These are phyloP conservation scores for Penicillium sp. DNA, from an alignment of 2,329 filamentous ascomycete genomes.

Conservation along the genomic window DNA sequence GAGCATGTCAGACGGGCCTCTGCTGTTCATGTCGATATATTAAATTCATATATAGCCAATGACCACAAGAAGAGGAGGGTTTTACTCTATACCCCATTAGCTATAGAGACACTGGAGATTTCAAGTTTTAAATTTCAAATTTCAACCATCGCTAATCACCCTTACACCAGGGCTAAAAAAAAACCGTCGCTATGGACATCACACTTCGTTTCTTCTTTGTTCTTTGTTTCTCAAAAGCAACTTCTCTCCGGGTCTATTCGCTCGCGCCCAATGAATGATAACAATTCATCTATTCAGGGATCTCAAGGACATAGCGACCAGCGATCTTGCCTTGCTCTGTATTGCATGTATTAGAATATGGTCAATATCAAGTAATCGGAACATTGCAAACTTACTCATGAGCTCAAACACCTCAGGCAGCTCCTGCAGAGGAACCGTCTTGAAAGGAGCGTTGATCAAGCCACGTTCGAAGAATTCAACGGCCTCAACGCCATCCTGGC, in stretches of 20 bases:
- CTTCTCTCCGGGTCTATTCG: background rate
- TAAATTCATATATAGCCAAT: background rate
- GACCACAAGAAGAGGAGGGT: background rate
- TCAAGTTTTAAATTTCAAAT: background rate
- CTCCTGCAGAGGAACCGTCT: slow-evolving; percentile 77
- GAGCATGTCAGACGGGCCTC: background rate
- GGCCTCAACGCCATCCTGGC: slow-evolving; percentile 82
- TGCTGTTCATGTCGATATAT: background rate
- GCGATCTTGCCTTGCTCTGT: slow-evolving; percentile 42
- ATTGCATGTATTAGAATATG: slow-evolving; percentile 17
- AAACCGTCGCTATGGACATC: background rate
- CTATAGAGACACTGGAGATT: background rate
- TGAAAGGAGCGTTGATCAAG: slow-evolving; percentile 82
- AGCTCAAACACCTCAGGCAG: slow-evolving; percentile 76
- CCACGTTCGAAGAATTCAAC: slow-evolving; percentile 85
- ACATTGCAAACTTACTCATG: slow-evolving; percentile 49
- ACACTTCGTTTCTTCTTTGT: background rate
- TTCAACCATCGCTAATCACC: background rate
- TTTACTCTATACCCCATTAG: background rate
- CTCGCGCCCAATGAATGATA: background rate
- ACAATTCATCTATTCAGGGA: slow-evolving; percentile 35
- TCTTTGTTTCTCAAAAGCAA: background rate
- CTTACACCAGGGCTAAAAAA: background rate
- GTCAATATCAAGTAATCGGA: background rate
- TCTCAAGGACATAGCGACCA: slow-evolving; percentile 46